Percentiles rank a stretch among this genome's conserved stretches.
phyloP scores from a whole-genome alignment of 2,329 filamentous ascomycete species.

The Xylariomycetidae sp. region DNA sequence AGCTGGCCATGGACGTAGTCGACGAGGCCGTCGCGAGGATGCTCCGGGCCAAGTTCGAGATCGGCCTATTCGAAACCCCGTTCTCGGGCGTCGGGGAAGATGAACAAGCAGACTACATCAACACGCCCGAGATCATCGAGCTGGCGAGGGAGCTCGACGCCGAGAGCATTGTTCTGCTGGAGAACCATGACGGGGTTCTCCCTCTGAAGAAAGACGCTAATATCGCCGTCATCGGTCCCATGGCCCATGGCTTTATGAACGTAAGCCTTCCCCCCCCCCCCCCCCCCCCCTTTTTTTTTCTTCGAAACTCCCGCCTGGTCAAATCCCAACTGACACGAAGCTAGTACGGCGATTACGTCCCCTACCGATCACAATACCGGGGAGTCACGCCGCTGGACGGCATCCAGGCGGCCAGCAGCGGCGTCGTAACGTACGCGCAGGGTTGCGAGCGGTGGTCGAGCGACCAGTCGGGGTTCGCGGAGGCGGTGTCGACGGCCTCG shows the following conservation, averaged over 20 bases:
- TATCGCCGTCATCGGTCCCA: conserved; percentile 70
- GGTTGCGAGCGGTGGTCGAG: conserved; percentile 71
- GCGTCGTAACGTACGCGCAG: conserved; percentile 60
- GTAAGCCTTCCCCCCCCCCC: conserved; percentile 34
- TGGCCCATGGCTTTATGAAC: conserved; percentile 68
- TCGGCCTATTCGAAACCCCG: conserved; percentile 68
- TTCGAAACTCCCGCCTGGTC: background rate
- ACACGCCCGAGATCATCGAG: conserved; percentile 53
- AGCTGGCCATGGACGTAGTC: conserved; percentile 54
- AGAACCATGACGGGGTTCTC: conserved; percentile 50
- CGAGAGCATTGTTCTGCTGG: conserved; percentile 58
- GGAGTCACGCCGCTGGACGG: conserved; percentile 68
- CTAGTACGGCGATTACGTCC: conserved; percentile 70
- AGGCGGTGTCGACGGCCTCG: conserved; percentile 61
- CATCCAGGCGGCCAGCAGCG: conserved; percentile 56
- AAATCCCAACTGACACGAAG: no score
- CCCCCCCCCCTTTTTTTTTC: background rate
- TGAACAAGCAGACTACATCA: conserved; percentile 54
- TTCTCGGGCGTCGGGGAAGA: conserved; percentile 54
- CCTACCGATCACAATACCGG: conserved; percentile 56
- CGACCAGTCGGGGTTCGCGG: conserved; percentile 62
- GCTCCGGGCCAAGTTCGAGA: conserved; percentile 62
- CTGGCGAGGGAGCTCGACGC: conserved; percentile 60
- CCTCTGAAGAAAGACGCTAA: conserved; percentile 60
- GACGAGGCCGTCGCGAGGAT: conserved; percentile 62